These are phyloP conservation scores for Cryptococcus floricola DNA, from an alignment of 1,284 basidiomycete genomes.

Conservation along the genomic window DNA sequence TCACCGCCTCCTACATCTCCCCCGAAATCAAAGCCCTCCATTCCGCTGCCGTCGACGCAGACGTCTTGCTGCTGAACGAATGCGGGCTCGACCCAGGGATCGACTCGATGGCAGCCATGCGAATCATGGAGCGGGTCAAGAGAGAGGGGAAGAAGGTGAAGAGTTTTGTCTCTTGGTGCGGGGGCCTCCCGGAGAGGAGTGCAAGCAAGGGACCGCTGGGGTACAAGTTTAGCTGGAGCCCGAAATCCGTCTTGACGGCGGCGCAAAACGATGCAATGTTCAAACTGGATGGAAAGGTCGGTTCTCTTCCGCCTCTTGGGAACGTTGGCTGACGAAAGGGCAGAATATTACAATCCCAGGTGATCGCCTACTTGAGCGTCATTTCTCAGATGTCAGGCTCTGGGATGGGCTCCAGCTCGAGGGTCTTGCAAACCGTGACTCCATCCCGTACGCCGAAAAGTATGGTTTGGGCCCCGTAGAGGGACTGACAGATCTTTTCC, in stretches of 20 bases:
- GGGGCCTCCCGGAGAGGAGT: slow-evolving; percentile 82
- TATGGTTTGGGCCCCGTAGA: slow-evolving; percentile 62
- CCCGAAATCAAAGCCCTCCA: slow-evolving; percentile 71
- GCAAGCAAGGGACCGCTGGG: slow-evolving; percentile 61
- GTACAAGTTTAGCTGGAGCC: slow-evolving; percentile 96
- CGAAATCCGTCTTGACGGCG: slow-evolving; percentile 78
- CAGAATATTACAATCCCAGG: slow-evolving; percentile 59
- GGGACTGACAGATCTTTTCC: slow-evolving; percentile 64
- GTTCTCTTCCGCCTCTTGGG: slow-evolving; percentile 12
- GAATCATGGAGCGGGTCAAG: slow-evolving; percentile 62
- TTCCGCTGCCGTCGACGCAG: slow-evolving; percentile 58
- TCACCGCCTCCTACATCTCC: slow-evolving; percentile 91
- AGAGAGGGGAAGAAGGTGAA: slow-evolving; percentile 61
- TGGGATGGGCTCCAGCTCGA: slow-evolving; percentile 70
- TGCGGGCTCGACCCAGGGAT: slow-evolving; percentile 95
- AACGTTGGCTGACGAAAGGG: neutral
- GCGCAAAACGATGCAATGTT: slow-evolving; percentile 74
- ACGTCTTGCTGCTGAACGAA: slow-evolving; percentile 81
- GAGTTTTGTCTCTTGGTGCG: slow-evolving; percentile 89
- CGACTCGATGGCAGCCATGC: slow-evolving; percentile 81
- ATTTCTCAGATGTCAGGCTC: slow-evolving; percentile 65
- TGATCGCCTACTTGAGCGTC: slow-evolving; percentile 56
- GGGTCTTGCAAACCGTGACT: slow-evolving; percentile 85
- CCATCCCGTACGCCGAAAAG: slow-evolving; percentile 67
- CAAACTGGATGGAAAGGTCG: slow-evolving; percentile 59